phyloP scores from a whole-genome alignment of 768 basidiomycete genomes.

The Boletus rubroflammeus region DNA sequence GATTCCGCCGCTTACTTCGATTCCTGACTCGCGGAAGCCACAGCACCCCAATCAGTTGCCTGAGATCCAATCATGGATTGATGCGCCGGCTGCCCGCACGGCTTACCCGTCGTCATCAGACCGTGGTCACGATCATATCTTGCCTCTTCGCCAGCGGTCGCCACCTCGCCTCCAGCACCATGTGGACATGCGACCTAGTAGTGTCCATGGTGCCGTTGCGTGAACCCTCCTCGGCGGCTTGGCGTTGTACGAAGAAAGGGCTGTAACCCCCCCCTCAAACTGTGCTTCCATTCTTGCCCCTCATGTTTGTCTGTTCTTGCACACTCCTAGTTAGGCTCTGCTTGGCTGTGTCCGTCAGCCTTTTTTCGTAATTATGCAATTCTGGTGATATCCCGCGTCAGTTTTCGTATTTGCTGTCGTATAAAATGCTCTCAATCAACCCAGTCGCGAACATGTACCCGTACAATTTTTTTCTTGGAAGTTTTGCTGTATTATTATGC shows the following conservation, averaged over 20 bases:
- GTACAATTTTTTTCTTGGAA: conserved; percentile 28
- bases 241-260: conserved; percentile 16
- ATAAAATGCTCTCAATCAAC: conserved; percentile 16
- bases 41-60: conserved; percentile 40
- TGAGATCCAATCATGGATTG: conserved; percentile 48
- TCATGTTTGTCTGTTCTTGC: conserved; percentile 20
- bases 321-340: conserved; percentile 17
- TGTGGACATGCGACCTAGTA: conserved; percentile 31
- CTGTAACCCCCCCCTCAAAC: neutral
- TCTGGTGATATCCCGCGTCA: conserved; percentile 14
- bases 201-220: conserved; percentile 31
- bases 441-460: conserved; percentile 21
- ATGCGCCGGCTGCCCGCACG: conserved; percentile 28
- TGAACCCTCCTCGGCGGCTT: conserved; percentile 18
- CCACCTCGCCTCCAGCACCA: conserved; percentile 33
- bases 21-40: conserved; percentile 33
- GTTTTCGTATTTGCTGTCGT: conserved; percentile 25
- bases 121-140: conserved; percentile 28
- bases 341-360: conserved; percentile 5
- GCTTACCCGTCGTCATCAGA: conserved; percentile 30
- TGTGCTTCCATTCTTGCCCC: conserved; percentile 9
- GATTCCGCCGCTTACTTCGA: conserved; percentile 44
- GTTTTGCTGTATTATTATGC: conserved; percentile 28
- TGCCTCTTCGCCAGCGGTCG: conserved; percentile 32
- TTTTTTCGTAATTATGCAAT: conserved; percentile 18